Conservation (phyloP, 2,329 filamentous ascomycete genomes). For the Neonectria faginata region DNA sequence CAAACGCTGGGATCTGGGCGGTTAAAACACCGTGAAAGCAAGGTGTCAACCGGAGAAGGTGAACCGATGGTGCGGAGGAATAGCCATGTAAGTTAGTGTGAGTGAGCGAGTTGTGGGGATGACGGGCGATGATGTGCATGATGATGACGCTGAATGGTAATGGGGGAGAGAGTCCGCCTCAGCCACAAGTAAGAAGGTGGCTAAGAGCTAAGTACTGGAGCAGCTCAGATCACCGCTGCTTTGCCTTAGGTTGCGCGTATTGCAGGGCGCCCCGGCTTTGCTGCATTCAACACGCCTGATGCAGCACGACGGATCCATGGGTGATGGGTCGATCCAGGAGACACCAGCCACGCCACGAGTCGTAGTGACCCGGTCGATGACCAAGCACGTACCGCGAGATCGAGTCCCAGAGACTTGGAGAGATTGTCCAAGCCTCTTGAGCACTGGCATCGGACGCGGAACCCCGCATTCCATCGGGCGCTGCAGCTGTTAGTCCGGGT, state of each 20-base stretch:
- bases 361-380: background rate
- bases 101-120: background rate
- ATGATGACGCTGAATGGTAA: background rate
- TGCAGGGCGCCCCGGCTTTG: background rate
- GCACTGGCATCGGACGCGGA: background rate
- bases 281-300: background rate
- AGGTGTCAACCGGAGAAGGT: constrained; percentile 1
- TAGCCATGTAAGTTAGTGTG: background rate
- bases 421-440: background rate
- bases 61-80: background rate
- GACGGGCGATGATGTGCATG: background rate
- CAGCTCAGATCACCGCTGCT: background rate
- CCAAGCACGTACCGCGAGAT: no score
- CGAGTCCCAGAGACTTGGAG: background rate
- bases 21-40: constrained; percentile 8
- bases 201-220: no score
- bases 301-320: constrained; percentile 1
- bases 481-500: background rate
- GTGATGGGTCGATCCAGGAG: background rate
- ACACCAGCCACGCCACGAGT: background rate
- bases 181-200: background rate
- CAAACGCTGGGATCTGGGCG: background rate
- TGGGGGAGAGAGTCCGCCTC: background rate
- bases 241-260: background rate
- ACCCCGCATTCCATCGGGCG: constrained; percentile 7